Conservation (phyloP, 2,329 filamentous ascomycete genomes). For the Nemania bipapillata region DNA sequence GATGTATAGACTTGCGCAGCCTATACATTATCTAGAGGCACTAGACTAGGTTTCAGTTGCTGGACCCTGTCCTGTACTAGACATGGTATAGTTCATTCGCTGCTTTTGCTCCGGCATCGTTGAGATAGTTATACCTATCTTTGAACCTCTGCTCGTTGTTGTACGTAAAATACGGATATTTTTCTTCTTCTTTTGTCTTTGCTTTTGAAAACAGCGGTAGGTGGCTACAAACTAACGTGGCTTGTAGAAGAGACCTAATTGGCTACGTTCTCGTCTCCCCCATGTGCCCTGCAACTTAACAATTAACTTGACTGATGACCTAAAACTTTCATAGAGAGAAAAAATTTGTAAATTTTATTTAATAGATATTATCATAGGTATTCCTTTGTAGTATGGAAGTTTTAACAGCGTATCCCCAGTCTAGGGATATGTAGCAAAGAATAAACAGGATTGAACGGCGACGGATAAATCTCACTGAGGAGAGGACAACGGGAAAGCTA, state of each 20-base stretch:
- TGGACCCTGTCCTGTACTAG: neutral
- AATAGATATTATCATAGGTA: no score
- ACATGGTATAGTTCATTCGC: neutral
- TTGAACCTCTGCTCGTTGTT: no score
- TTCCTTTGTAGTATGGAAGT: no score
- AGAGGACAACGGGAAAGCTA: no score
- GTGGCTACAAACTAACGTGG: neutral
- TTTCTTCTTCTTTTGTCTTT: neutral
- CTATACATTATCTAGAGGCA: neutral
- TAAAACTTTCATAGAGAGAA: no score
- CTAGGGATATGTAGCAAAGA: no score
- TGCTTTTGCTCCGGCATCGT: neutral
- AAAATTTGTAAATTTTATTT: no score
- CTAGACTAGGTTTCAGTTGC: constrained; percentile 1
- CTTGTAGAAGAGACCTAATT: neutral
- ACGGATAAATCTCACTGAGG: neutral
- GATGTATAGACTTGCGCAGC: neutral
- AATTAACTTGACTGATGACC: neutral
- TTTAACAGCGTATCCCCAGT: no score
- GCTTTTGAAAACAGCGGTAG: neutral
- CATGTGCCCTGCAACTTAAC: neutral
- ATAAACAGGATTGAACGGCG: no score
- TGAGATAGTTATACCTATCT: neutral
- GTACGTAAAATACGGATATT: neutral
- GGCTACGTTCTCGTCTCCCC: neutral